A percentile compares a stretch with the other conserved stretches of the same genome.
Conservation (phyloP, 2,329 filamentous ascomycete species). For the Ilyonectria destructans region DNA sequence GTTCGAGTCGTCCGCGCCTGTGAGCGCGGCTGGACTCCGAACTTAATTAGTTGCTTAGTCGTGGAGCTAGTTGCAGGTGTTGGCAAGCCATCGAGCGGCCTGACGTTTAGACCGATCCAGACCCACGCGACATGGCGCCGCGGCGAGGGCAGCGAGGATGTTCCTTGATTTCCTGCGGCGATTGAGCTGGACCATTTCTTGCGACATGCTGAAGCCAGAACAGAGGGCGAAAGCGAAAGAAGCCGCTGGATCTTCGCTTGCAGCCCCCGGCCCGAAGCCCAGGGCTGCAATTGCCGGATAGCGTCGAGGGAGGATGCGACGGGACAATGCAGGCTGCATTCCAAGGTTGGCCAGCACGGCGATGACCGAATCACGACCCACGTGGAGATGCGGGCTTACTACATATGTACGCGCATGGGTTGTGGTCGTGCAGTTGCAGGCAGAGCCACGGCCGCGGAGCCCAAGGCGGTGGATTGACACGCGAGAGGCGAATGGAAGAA, state of each 20-base stretch:
- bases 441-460: constrained; percentile 11
- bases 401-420: constrained; percentile 1
- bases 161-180: constrained; percentile 18
- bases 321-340: constrained; percentile 17
- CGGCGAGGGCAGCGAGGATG: constrained; percentile 25
- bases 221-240: not conserved
- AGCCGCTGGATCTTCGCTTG: not conserved
- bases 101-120: constrained; percentile 45
- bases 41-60: constrained; percentile 4
- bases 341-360: constrained; percentile 38
- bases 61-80: not conserved
- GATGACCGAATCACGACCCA: constrained; percentile 47
- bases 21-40: not conserved
- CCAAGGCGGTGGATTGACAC: constrained; percentile 33
- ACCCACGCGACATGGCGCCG: constrained; percentile 28
- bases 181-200: not conserved
- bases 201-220: not conserved
- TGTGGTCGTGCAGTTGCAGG: constrained; percentile 26
- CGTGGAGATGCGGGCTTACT: constrained; percentile 48
- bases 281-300: constrained; percentile 11
- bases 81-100: constrained; percentile 27
- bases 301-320: not conserved
- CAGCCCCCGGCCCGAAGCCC: not conserved
- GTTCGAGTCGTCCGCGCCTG: not conserved
- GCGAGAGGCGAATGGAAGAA: constrained; percentile 27